These are phyloP conservation scores for Fusarium nanum DNA, from an alignment of 2,329 filamentous ascomycete species.

Conservation along the genomic window DNA sequence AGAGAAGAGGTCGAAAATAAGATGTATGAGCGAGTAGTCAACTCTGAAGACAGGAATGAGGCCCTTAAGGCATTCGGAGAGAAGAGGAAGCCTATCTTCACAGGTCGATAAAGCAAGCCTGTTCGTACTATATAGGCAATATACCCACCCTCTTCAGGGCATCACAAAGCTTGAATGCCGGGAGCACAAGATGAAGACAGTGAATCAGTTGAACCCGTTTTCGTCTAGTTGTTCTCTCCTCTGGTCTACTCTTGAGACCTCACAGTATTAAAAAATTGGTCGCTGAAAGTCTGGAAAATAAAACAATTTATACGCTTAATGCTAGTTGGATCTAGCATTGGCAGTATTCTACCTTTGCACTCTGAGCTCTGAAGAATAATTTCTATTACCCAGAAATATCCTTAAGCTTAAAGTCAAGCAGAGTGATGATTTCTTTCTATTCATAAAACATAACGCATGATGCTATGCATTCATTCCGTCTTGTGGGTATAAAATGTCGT, in stretches of 20 bases:
- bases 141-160: not conserved
- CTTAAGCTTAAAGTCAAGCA: not conserved
- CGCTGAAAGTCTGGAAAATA: not conserved
- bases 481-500: not conserved
- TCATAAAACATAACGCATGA: not conserved
- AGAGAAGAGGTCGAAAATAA: slow-evolving; percentile 83
- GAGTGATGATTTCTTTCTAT: not conserved
- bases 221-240: not conserved
- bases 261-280: not conserved
- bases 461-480: not conserved
- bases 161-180: not conserved
- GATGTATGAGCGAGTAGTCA: slow-evolving; percentile 86
- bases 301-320: not conserved
- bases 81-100: slow-evolving; percentile 70
- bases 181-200: not conserved
- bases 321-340: not conserved
- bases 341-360: not conserved
- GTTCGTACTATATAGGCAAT: not conserved
- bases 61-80: slow-evolving; percentile 84
- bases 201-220: not conserved
- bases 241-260: not conserved
- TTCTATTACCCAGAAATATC: not conserved
- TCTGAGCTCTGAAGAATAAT: not conserved
- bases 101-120: slow-evolving; percentile 57
- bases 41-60: slow-evolving; percentile 88